Evolutionary conservation across 1,284 basidiomycete species (phyloP).

Genomic region (Apiotrichum akiyoshidainum): DNA sequence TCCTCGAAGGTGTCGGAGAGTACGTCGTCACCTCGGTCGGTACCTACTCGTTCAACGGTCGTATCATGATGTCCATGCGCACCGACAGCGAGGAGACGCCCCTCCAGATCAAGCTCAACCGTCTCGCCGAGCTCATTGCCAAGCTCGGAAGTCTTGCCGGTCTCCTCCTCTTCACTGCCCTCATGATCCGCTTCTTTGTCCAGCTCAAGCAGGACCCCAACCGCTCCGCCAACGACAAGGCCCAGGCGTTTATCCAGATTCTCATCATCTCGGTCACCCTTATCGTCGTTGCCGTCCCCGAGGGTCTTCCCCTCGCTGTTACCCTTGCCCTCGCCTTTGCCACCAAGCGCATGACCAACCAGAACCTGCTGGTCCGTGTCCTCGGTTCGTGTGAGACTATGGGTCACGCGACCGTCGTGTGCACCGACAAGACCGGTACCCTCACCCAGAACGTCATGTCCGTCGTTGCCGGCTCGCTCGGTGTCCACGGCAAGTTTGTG

Average conservation of each 20-base stretch:
- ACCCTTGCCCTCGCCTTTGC: constrained; percentile 95
- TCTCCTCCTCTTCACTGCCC: constrained; percentile 71
- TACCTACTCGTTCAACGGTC: constrained; percentile 86
- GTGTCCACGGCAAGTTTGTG: constrained; percentile 91
- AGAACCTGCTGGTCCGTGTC: constrained; percentile 90
- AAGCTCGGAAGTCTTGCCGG: constrained; percentile 82
- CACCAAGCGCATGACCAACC: constrained; percentile 92
- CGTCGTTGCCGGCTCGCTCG: constrained; percentile 91
- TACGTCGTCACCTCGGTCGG: constrained; percentile 94
- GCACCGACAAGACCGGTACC: constrained; percentile 88
- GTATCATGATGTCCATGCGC: constrained; percentile 74
- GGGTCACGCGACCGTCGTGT: constrained; percentile 94
- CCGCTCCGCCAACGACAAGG: constrained; percentile 71
- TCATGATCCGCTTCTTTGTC: constrained; percentile 94
- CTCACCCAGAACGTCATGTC: constrained; percentile 93
- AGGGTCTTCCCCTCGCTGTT: constrained; percentile 93
- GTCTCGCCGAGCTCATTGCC: constrained; percentile 88
- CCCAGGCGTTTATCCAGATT: constrained; percentile 60
- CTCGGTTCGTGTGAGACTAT: constrained; percentile 97
- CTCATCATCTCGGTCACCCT: constrained; percentile 69
- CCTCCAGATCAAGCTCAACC: constrained; percentile 88
- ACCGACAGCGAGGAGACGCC: constrained; percentile 62
- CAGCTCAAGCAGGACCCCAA: constrained; percentile 65
- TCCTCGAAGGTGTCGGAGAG: constrained; percentile 88
- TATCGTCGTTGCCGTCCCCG: constrained; percentile 94